phyloP scores from a whole-genome alignment of 1,284 basidiomycete genomes.

The Peniophora sp. region DNA sequence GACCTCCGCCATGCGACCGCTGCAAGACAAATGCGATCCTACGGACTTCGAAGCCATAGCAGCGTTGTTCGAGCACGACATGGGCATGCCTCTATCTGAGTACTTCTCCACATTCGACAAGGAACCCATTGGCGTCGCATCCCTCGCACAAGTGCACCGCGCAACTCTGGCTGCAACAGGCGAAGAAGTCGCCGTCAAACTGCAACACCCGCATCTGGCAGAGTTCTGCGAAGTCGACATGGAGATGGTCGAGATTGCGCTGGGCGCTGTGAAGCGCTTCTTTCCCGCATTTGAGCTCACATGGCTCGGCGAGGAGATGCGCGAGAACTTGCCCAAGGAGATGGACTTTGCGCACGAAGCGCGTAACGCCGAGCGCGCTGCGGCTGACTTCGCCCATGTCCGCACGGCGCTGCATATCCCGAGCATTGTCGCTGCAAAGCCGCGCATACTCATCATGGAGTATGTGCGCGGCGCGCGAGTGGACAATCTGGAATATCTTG shows the following conservation, averaged over 20 bases:
- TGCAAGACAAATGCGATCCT: constrained; percentile 84
- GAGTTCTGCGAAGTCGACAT: constrained; percentile 87
- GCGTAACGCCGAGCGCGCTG: constrained; percentile 69
- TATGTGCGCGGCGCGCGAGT: constrained; percentile 85
- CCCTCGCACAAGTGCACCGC: constrained; percentile 91
- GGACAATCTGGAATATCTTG: constrained; percentile 84
- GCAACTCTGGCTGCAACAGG: constrained; percentile 70
- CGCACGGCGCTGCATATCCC: constrained; percentile 89
- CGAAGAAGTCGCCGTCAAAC: constrained; percentile 75
- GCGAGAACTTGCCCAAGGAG: constrained; percentile 87
- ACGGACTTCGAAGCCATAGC: constrained; percentile 68
- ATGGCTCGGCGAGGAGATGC: constrained; percentile 93
- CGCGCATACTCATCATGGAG: constrained; percentile 92
- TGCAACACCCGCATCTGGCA: constrained; percentile 92
- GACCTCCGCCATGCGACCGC: constrained; percentile 56
- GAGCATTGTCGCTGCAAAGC: constrained; percentile 75
- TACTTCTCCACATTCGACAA: constrained; percentile 82
- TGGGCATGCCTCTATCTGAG: constrained; percentile 56
- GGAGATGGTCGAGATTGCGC: constrained; percentile 79
- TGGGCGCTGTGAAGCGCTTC: constrained; percentile 82
- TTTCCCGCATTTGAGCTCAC: constrained; percentile 90
- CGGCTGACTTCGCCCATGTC: constrained; percentile 65
- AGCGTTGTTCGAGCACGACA: constrained; percentile 63
- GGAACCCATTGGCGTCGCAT: constrained; percentile 91
- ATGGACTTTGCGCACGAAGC: constrained; percentile 95